Evolutionary conservation across 129 eudicot genomes (phyloP).

Genomic region (Flaveria brownii): DNA sequence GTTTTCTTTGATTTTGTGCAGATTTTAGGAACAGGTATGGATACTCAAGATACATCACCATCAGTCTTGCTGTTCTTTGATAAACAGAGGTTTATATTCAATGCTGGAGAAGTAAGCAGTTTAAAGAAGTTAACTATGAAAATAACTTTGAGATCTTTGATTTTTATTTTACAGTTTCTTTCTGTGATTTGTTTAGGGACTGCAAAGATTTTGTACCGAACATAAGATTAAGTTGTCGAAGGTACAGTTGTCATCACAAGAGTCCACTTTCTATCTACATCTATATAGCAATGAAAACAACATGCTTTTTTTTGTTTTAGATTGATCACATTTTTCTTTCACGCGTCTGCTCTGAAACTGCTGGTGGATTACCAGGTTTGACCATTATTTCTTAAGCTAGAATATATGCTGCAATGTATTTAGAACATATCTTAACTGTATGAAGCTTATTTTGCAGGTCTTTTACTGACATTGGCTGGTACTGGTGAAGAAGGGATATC

Average conservation of each 20-base stretch:
- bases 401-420: not conserved
- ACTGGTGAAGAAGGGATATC: conserved; percentile 93
- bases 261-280: not conserved
- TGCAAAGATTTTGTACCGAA: conserved; percentile 91
- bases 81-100: conserved; percentile 80
- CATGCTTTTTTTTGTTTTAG: conserved; percentile 34
- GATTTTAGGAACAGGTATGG: conserved; percentile 98
- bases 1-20: conserved; percentile 12
- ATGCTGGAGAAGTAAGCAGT: conserved; percentile 95
- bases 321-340: conserved; percentile 98
- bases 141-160: not conserved
- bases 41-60: conserved; percentile 95
- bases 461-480: conserved; percentile 80
- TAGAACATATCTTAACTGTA: not conserved
- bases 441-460: conserved; percentile 48
- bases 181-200: conserved; percentile 55
- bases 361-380: conserved; percentile 94
- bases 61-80: conserved; percentile 90
- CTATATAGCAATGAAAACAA: not conserved
- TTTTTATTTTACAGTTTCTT: not conserved
- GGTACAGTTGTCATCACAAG: conserved; percentile 38
- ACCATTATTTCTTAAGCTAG: not conserved
- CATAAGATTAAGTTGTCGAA: conserved; percentile 86
- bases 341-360: conserved; percentile 98
- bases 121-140: not conserved